These are phyloP conservation scores for Colletotrichum cuscutae DNA, from an alignment of 2,329 filamentous ascomycete genomes.

Conservation along the genomic window DNA sequence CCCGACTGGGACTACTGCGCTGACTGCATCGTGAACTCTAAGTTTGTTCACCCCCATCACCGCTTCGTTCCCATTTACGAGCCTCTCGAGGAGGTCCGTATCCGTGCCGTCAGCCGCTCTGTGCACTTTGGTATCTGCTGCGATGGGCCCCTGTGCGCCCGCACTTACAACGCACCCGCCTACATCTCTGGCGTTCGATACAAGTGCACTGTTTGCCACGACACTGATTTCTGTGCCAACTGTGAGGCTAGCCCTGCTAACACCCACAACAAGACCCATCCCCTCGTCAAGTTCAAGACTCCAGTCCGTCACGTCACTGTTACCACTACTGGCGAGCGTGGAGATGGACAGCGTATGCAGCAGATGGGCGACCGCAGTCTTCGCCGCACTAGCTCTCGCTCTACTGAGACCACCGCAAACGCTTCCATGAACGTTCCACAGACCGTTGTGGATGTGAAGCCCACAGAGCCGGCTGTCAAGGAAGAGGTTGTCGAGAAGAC, in stretches of 20 bases:
- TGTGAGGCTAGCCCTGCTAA: constrained; percentile 91
- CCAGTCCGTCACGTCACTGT: constrained; percentile 89
- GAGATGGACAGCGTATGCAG: constrained; percentile 71
- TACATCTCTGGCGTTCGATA: constrained; percentile 92
- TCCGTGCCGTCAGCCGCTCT: constrained; percentile 52
- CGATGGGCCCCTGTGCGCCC: constrained; percentile 88
- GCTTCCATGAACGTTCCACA: constrained; percentile 66
- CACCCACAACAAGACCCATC: constrained; percentile 93
- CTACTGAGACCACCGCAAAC: constrained; percentile 64
- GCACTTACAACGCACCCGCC: constrained; percentile 56
- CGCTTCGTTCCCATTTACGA: constrained; percentile 91
- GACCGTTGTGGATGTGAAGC: constrained; percentile 79
- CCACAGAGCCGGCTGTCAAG: constrained; percentile 56
- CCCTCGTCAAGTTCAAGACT: constrained; percentile 96
- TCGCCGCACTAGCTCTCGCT: constrained; percentile 53
- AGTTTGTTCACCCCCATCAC: constrained; percentile 80
- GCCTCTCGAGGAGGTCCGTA: constrained; percentile 60
- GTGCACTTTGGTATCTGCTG: constrained; percentile 91
- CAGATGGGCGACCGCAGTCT: constrained; percentile 73
- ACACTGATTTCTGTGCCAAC: constrained; percentile 93
- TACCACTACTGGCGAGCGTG: constrained; percentile 83
- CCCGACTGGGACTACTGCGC: constrained; percentile 98
- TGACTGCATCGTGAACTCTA: constrained; percentile 75
- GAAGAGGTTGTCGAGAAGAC: constrained; percentile 41
- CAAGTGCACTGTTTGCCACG: constrained; percentile 96